Evolutionary conservation across 148 eudicot species (phyloP), one percentile per base, ranked within the genome.

Genomic region (Mesembryanthemum crystallinum): DNA sequence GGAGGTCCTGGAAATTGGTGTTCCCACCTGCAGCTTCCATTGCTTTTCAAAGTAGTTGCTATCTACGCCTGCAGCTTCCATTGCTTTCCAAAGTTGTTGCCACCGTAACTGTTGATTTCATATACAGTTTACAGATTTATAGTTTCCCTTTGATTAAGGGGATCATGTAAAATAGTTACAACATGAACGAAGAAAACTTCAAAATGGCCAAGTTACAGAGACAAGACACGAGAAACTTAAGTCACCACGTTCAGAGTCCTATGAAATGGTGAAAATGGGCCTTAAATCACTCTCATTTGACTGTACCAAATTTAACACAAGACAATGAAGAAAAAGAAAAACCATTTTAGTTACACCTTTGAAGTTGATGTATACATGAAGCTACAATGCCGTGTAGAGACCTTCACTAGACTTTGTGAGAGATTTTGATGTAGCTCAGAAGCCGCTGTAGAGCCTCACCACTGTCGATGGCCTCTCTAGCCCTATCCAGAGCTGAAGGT

Each of bases 391-490:
- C 39, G 9, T 14, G 33, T 27, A 55, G 37, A 30, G 24, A 33
- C 13, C 55, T 27, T 29, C 52, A 75, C 47, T 80, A 42, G 64
- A 91, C 87, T 85, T 81, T 80, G 75, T 90, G 90, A 28, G 98
- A 94, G 25, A 74, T 70, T 78, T 88, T 90, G 69, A 94, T 90
- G 91, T 92, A 94, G 51, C 77, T 84, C 43, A 89, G 76, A 58
- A 94, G 89, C 85, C 85, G 85, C 27, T 80, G 82, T 21, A 94
- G 87, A 73, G 98, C 97, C 78, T 86, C 83, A 29, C 98, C 98
- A 77, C 98, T 94, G 82, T 89, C 98, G 67, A 94, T 89, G 65
- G 96, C 97, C 59, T 92, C 98, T 77, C 93, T 83, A 23, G 98
- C 97, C 87, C 98, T 84, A 60, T 92, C 88, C 47, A 94, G 47